Percentiles rank a stretch among this genome's conserved stretches.
phyloP scores from a whole-genome alignment of 202 grass and related monocot species.

The Carex sylvatica region DNA sequence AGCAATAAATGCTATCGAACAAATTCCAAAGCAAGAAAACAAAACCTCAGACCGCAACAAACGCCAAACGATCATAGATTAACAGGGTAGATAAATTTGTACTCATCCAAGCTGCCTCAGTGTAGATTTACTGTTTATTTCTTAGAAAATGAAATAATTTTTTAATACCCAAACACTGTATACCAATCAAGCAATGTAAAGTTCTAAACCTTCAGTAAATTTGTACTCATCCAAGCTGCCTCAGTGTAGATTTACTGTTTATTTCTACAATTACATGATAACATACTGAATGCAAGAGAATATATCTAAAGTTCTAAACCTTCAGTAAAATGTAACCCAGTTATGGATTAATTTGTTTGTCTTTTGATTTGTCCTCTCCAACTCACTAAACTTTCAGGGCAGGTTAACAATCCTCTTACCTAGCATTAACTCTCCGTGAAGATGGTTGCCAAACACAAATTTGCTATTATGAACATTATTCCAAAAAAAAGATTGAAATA shows the following conservation, averaged over 20 bases:
- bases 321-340: background rate
- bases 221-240: no score
- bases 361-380: background rate
- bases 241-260: no score
- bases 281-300: background rate
- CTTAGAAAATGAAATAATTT: background rate
- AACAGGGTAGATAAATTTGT: slow-evolving; percentile 7
- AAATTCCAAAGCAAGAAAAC: slow-evolving; percentile 18
- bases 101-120: background rate
- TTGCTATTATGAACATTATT: background rate
- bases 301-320: background rate
- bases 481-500: background rate
- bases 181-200: background rate
- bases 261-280: background rate
- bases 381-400: background rate
- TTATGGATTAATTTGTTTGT: background rate
- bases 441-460: background rate
- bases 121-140: slow-evolving; percentile 1
- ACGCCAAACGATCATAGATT: slow-evolving; percentile 13
- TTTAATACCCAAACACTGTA: background rate
- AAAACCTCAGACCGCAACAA: background rate
- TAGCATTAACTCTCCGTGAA: background rate
- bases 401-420: background rate
- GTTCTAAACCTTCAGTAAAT: no score
- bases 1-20: background rate